Evolutionary conservation across 2,329 filamentous ascomycete species (phyloP).

Genomic region (Cordyceps pruinosa): DNA sequence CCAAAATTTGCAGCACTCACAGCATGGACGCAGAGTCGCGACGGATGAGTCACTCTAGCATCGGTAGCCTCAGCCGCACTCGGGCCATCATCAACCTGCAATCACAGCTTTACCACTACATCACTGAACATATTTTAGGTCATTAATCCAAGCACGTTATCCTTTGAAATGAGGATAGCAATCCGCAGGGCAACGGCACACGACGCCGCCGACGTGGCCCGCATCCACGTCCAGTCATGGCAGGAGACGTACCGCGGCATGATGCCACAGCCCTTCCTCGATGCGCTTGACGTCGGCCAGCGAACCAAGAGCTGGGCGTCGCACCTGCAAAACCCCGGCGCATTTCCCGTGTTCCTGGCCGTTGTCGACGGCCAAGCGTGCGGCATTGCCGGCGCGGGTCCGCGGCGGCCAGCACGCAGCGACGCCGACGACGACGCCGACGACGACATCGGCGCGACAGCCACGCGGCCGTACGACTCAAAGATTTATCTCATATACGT

Average conservation of each 20-base stretch:
- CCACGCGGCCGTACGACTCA: not conserved
- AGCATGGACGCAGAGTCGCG: no score
- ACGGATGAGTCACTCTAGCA: not conserved
- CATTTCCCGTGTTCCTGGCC: not conserved
- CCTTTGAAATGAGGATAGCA: not conserved
- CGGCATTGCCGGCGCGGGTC: not conserved
- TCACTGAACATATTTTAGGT: not conserved
- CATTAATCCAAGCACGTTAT: no score
- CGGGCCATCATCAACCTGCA: not conserved
- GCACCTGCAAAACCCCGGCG: not conserved
- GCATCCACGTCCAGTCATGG: conserved; percentile 7
- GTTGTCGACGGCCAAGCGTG: conserved; percentile 1
- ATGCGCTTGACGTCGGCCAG: not conserved
- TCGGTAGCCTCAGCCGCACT: not conserved
- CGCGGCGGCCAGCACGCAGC: no score
- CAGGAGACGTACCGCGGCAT: conserved; percentile 4
- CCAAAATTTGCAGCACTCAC: no score
- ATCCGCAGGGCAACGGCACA: not conserved
- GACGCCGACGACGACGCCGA: no score
- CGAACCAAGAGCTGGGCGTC: not conserved
- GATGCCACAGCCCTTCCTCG: not conserved
- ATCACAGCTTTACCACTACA: no score
- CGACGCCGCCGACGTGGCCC: conserved; percentile 2
- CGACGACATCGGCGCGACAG: no score
- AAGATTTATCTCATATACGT: not conserved